Base-by-base conservation (phyloP, 352 stramenopile species). In the Phytophthora megakarya region DNA sequence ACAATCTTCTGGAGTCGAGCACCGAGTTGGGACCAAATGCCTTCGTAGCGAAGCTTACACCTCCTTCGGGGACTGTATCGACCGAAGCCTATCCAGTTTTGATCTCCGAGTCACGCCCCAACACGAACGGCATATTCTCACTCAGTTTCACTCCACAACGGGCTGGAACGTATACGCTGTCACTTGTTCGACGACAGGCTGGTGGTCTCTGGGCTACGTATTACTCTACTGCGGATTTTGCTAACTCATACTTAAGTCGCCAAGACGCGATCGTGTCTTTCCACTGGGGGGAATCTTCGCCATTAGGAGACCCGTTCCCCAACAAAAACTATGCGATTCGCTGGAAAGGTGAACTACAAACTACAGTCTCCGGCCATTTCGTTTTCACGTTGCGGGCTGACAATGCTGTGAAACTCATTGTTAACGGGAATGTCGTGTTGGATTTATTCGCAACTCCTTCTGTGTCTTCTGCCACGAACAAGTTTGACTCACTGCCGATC, bases 141-240 rank as follows among this genome's bases (percentile, higher is more conserved):
- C 63, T 97, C 3, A 67, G 53, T 3, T 98, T 98, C 47, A 53
- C 86, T 16, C 88, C 93, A 5, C 78, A 83, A 23, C 49, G 90
- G 4, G 85, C 90, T 25, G 97, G 96, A 8, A 53, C 60, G 10
- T 98, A 98, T 64, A 59, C 72, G 25, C 65, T 98, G 18, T 81
- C 70, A 26, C 81, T 98, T 18, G 52, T 72, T 61, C 75, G 97
- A 52, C 77, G 88, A 1, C 81, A 85, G 46, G 73, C 71, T 1
- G 96, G 96, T 16, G 97, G 96, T 0, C 78, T 99, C 6, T 79
- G 93, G 26, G 92, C 86, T 1, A 98, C 83, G 11, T 99, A 97
- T 65, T 99, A 89, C 55, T 67, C 75, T 16, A 94, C 93, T 40
- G 65, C 81, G 3, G 93, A 98, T 53, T 98, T 98, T 44, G 89